Conservation (phyloP, 1,284 basidiomycete genomes). For the Trametes pubescens region DNA sequence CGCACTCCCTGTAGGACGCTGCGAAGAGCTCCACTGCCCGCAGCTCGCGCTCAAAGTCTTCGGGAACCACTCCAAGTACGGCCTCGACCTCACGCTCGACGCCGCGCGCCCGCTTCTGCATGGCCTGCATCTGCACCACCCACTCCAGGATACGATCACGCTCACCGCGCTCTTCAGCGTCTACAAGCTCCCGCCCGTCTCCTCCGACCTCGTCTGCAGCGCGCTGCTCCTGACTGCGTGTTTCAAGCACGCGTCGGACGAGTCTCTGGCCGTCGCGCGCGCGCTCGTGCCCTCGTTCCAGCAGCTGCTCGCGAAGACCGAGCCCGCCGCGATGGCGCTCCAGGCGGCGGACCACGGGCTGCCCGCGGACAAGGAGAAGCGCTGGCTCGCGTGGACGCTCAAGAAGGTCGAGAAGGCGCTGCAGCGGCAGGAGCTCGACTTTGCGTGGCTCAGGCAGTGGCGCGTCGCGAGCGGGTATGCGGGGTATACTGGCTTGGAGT, state of each 20-base stretch:
- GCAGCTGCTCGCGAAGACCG: constrained; percentile 42
- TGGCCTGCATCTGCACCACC: constrained; percentile 55
- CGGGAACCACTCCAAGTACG: constrained; percentile 66
- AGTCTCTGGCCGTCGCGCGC: constrained; percentile 52
- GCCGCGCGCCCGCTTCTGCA: constrained; percentile 57
- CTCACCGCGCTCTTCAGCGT: constrained; percentile 58
- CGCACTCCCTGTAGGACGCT: constrained; percentile 57
- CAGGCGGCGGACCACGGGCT: constrained; percentile 36
- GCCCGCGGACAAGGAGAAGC: constrained; percentile 39
- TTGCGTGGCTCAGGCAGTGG: constrained; percentile 42
- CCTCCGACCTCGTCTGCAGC: constrained; percentile 62
- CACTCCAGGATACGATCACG: constrained; percentile 57
- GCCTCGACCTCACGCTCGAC: constrained; percentile 57
- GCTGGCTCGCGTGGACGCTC: constrained; percentile 42
- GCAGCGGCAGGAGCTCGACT: constrained; percentile 34
- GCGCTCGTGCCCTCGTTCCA: constrained; percentile 53
- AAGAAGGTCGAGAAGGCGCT: constrained; percentile 40
- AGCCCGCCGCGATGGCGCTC: constrained; percentile 37
- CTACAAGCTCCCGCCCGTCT: constrained; percentile 59
- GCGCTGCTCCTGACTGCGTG: constrained; percentile 65
- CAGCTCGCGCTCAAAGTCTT: constrained; percentile 66
- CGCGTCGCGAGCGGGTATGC: constrained; percentile 26
- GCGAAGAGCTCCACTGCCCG: constrained; percentile 61
- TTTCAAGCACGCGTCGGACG: constrained; percentile 45
- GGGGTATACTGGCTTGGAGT: constrained; percentile 11